These are phyloP conservation scores for Gyrodon lividus DNA, from an alignment of 768 basidiomycete species.

Conservation along the genomic window DNA sequence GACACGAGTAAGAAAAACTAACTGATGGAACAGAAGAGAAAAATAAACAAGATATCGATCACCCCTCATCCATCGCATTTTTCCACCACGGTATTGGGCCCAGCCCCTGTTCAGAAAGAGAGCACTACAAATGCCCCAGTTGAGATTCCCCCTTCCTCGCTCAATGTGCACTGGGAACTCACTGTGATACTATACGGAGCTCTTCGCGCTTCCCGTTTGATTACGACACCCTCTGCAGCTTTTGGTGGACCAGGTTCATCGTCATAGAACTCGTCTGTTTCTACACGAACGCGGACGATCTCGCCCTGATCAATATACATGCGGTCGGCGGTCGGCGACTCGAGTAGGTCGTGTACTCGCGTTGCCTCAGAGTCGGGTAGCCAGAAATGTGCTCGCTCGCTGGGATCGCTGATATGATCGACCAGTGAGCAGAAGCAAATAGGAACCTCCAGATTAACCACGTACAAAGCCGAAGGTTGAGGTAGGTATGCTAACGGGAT, in stretches of 20 bases:
- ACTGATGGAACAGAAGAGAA: no score
- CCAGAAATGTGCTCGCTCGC: slow-evolving; percentile 85
- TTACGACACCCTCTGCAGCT: slow-evolving; percentile 64
- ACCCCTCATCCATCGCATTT: slow-evolving; percentile 43
- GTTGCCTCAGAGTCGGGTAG: slow-evolving; percentile 58
- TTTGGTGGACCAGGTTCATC: slow-evolving; percentile 85
- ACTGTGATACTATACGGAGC: slow-evolving; percentile 75
- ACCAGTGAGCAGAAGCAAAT: background rate
- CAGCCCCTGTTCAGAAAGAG: slow-evolving; percentile 80
- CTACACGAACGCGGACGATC: slow-evolving; percentile 73
- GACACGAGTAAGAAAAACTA: no score
- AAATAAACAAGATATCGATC: slow-evolving; percentile 1
- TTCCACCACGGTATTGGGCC: slow-evolving; percentile 80
- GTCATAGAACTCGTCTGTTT: slow-evolving; percentile 81
- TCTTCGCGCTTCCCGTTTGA: slow-evolving; percentile 46
- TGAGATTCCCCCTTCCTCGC: background rate
- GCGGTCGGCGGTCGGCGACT: slow-evolving; percentile 60
- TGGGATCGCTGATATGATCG: slow-evolving; percentile 57
- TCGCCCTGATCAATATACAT: slow-evolving; percentile 84
- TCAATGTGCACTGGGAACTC: slow-evolving; percentile 22
- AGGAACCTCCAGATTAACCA: slow-evolving; percentile 1
- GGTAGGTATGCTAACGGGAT: slow-evolving; percentile 80
- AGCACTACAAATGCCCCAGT: slow-evolving; percentile 49
- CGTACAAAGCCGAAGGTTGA: slow-evolving; percentile 77
- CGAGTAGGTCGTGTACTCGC: slow-evolving; percentile 59